Percentiles rank a stretch among this genome's conserved stretches.
These are phyloP conservation scores for Gaultheria prostrata DNA, from an alignment of 148 eudicot genomes.

Conservation along the genomic window DNA sequence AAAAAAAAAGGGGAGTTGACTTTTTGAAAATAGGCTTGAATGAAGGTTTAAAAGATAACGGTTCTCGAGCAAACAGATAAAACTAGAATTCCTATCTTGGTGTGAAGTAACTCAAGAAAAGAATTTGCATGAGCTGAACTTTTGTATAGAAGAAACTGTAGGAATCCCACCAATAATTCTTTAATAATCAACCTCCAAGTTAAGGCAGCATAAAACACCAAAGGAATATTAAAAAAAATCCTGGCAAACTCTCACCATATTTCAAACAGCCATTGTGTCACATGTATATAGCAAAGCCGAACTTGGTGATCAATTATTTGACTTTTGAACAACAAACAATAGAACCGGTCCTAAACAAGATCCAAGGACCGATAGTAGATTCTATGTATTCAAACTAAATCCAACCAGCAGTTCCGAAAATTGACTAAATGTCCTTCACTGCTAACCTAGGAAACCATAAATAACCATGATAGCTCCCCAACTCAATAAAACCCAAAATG, in stretches of 20 bases:
- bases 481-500: background rate
- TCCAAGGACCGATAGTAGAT: background rate
- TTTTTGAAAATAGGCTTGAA: background rate
- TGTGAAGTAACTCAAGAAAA: background rate
- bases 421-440: background rate
- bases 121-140: background rate
- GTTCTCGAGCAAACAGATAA: background rate
- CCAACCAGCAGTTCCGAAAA: background rate
- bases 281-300: background rate
- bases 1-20: too few species aligned
- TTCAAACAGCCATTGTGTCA: background rate
- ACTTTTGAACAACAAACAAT: background rate
- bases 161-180: background rate
- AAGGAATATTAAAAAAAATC: background rate
- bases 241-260: background rate
- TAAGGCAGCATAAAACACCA: background rate
- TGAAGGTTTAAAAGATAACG: background rate
- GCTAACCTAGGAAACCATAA: background rate
- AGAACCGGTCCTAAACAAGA: background rate
- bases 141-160: background rate
- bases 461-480: background rate
- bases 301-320: background rate
- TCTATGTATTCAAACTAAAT: background rate
- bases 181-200: background rate
- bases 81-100: background rate